These are phyloP conservation scores for Erigeron canadensis DNA, from an alignment of 129 eudicot genomes.

Conservation along the genomic window DNA sequence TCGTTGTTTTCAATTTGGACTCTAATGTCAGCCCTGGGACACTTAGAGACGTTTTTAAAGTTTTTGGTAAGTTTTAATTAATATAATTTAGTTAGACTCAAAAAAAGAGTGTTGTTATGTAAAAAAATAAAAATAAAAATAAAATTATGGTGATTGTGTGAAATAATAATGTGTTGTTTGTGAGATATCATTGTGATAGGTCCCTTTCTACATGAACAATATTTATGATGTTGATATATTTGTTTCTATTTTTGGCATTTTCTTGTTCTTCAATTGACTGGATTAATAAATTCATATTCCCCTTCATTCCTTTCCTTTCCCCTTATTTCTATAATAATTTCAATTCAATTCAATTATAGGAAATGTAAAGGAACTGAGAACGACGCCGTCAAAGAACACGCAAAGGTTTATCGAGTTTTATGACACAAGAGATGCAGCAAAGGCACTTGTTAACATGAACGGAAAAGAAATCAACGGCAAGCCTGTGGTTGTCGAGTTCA, in stretches of 20 bases:
- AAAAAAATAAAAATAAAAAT: no score
- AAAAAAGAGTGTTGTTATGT: no score
- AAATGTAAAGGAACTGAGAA: conserved; percentile 71
- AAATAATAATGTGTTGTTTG: conserved; percentile 11
- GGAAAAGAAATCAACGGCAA: conserved; percentile 62
- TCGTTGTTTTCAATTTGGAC: conserved; percentile 71
- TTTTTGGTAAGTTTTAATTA: conserved; percentile 45
- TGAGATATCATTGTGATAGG: conserved; percentile 28
- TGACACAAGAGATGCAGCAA: conserved; percentile 70
- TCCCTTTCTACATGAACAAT: conserved; percentile 39
- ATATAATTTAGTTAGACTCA: no score
- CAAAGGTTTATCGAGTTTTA: conserved; percentile 85
- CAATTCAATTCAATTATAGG: neutral
- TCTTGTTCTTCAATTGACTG: conserved; percentile 31
- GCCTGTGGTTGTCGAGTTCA: conserved; percentile 56
- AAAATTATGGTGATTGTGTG: neutral
- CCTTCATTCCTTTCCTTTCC: neutral
- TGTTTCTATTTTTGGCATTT: conserved; percentile 34
- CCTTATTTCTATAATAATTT: no score
- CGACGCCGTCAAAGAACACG: conserved; percentile 61
- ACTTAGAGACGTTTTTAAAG: conserved; percentile 54
- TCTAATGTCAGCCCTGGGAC: conserved; percentile 32
- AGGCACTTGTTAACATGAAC: conserved; percentile 50
- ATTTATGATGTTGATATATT: conserved; percentile 32
- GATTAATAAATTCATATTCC: neutral